These are phyloP conservation scores for Myochromella boudieri DNA, from an alignment of 768 basidiomycete genomes.

Conservation along the genomic window DNA sequence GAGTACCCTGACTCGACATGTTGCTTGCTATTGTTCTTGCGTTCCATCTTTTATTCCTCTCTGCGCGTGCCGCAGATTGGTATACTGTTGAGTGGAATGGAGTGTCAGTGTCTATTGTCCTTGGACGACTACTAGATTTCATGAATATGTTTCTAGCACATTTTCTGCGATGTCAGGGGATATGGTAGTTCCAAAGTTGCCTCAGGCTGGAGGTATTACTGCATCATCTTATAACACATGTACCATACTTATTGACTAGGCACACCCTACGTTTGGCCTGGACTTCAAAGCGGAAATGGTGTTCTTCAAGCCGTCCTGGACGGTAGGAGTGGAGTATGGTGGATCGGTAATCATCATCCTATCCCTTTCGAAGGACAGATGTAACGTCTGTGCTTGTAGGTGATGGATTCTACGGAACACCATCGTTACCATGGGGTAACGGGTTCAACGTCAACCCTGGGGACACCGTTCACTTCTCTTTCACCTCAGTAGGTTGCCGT, in stretches of 20 bases:
- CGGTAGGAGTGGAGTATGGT: constrained; percentile 27
- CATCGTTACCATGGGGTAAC: constrained; percentile 27
- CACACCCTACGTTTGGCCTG: constrained; percentile 28
- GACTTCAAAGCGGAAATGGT: constrained; percentile 25
- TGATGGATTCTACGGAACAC: constrained; percentile 27
- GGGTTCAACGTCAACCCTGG: constrained; percentile 28
- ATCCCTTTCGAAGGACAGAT: neutral
- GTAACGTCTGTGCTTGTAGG: constrained; percentile 9
- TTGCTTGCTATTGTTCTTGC: constrained; percentile 3
- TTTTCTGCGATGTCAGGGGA: constrained; percentile 26
- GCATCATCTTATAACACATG: neutral
- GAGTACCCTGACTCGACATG: neutral
- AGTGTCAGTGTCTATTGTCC: constrained; percentile 9
- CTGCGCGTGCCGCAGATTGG: constrained; percentile 21
- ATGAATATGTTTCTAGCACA: constrained; percentile 3
- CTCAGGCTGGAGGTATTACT: constrained; percentile 19
- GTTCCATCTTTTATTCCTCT: constrained; percentile 10
- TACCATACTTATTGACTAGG: constrained; percentile 7
- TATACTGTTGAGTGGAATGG: constrained; percentile 29
- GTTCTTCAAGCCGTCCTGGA: constrained; percentile 27
- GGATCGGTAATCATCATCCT: constrained; percentile 19
- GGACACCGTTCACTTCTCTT: constrained; percentile 24
- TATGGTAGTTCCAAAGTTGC: constrained; percentile 24
- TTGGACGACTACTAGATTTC: too few species aligned
- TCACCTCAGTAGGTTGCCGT: constrained; percentile 14